A percentile compares a stretch with the other conserved stretches of the same genome.
phyloP scores from a whole-genome alignment of 352 stramenopile species.

The Aphanomyces invadans region DNA sequence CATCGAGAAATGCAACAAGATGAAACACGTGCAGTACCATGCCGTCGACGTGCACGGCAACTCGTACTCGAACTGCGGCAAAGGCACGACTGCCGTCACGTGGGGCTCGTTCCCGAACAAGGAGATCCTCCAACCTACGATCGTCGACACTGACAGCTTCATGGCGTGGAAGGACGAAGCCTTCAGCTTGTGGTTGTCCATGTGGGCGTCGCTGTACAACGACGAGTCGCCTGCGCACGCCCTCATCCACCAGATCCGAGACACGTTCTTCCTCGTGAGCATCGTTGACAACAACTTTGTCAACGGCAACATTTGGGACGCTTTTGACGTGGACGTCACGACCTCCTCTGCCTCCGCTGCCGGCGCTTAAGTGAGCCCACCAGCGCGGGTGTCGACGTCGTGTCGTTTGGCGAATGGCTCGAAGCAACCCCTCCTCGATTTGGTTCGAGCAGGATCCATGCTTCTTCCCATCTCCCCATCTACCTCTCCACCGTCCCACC shows the following conservation, averaged over 20 bases:
- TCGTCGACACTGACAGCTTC: conserved; percentile 97
- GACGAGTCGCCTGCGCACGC: conserved; percentile 81
- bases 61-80: conserved; percentile 84
- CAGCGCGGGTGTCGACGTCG: neutral
- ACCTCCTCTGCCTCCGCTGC: conserved; percentile 11
- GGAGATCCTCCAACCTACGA: conserved; percentile 94
- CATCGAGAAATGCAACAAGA: conserved; percentile 74
- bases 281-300: conserved; percentile 99
- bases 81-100: conserved; percentile 93
- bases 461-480: too few species aligned
- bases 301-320: conserved; percentile 77
- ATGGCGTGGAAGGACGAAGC: conserved; percentile 95
- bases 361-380: conserved; percentile 23
- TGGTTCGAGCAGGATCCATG: neutral
- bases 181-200: conserved; percentile 93
- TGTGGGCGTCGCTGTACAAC: conserved; percentile 96
- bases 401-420: neutral
- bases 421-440: neutral
- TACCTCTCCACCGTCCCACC: neutral
- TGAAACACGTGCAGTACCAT: conserved; percentile 86
- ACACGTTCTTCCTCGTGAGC: conserved; percentile 96
- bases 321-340: conserved; percentile 42
- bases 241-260: conserved; percentile 92
- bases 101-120: conserved; percentile 98
- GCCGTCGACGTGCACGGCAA: conserved; percentile 86